Conservation (phyloP, 305 asterid genomes). For the Caryopteris hybrid region DNA sequence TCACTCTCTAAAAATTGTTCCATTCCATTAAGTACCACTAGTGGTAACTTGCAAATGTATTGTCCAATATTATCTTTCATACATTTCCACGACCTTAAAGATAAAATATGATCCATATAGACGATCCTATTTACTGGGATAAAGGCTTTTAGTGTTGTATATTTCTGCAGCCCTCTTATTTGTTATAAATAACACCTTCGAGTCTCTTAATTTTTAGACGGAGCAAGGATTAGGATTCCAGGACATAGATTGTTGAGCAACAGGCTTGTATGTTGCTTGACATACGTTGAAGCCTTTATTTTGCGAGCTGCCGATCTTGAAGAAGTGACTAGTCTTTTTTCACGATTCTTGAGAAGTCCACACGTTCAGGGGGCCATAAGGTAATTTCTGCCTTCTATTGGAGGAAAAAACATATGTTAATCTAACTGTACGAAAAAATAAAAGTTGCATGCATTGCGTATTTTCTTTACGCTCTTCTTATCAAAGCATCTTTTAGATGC, state of each 20-base stretch:
- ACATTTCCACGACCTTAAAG: background rate
- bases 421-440: too few species aligned
- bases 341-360: slow-evolving; percentile 61
- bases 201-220: slow-evolving; percentile 32
- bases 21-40: too few species aligned
- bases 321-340: slow-evolving; percentile 63
- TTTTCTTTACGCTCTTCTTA: background rate
- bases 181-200: background rate
- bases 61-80: background rate
- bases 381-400: slow-evolving; percentile 26
- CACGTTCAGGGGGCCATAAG: slow-evolving; percentile 81
- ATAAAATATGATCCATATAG: background rate
- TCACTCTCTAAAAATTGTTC: too few species aligned
- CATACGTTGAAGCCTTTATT: slow-evolving; percentile 71
- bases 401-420: too few species aligned
- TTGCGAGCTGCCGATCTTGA: slow-evolving; percentile 69
- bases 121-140: background rate
- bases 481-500: background rate
- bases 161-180: background rate
- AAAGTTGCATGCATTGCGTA: too few species aligned
- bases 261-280: slow-evolving; percentile 53
- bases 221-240: slow-evolving; percentile 46
- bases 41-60: background rate
- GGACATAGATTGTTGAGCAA: slow-evolving; percentile 57
- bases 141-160: background rate